phyloP scores from a whole-genome alignment of 192 early-diverging fungal species.

The Coemansia sp. region DNA sequence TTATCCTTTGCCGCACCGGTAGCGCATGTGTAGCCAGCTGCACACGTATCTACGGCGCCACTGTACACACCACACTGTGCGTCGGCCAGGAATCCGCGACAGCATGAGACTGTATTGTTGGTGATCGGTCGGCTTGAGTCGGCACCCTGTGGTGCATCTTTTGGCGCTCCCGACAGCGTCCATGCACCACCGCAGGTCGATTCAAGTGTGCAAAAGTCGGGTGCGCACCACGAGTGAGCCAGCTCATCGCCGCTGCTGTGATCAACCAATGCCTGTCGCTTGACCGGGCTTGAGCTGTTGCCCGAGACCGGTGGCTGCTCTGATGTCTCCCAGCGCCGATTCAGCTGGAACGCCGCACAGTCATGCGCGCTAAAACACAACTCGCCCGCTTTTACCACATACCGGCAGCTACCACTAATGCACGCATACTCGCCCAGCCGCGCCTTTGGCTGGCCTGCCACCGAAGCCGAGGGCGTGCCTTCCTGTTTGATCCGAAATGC shows the following conservation, averaged over 20 bases:
- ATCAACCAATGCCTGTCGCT: background rate
- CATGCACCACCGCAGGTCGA: slow-evolving; percentile 62
- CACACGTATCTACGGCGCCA: slow-evolving; percentile 54
- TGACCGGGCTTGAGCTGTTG: background rate
- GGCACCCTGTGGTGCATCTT: slow-evolving; percentile 20
- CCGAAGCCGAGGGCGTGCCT: background rate
- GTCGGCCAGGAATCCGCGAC: slow-evolving; percentile 47
- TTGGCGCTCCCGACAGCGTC: slow-evolving; percentile 52
- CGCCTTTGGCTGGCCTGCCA: slow-evolving; percentile 1
- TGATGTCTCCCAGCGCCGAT: slow-evolving; percentile 21
- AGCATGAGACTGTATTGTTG: slow-evolving; percentile 49
- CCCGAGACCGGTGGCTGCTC: background rate
- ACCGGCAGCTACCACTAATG: slow-evolving; percentile 54
- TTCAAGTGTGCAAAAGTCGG: slow-evolving; percentile 59
- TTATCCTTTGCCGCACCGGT: slow-evolving; percentile 1
- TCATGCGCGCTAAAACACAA: slow-evolving; percentile 52
- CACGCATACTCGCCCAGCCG: slow-evolving; percentile 59
- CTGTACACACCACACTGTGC: slow-evolving; percentile 51
- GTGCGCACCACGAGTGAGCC: slow-evolving; percentile 32
- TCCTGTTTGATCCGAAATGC: slow-evolving; percentile 26
- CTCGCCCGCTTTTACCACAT: slow-evolving; percentile 58
- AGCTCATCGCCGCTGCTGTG: slow-evolving; percentile 6
- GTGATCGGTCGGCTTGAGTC: slow-evolving; percentile 20
- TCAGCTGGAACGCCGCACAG: slow-evolving; percentile 56
- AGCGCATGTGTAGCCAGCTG: slow-evolving; percentile 35